phyloP scores from a whole-genome alignment of 495 filamentous ascomycete genomes.

The Penicillium alfredii region DNA sequence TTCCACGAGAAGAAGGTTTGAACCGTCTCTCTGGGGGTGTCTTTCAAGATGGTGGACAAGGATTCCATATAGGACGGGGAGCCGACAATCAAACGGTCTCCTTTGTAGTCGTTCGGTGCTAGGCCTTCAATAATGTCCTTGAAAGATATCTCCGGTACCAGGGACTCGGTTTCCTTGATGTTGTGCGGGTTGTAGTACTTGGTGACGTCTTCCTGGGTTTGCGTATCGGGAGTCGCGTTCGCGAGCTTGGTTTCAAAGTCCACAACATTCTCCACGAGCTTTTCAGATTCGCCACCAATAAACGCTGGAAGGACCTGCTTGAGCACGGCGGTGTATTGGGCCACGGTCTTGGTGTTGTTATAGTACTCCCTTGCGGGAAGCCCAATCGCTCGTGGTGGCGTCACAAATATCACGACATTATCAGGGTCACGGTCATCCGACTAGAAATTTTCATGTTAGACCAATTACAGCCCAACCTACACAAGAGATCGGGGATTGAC shows the following conservation, averaged over 20 bases:
- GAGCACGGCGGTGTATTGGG: slow-evolving; percentile 47
- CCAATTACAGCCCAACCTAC: no score
- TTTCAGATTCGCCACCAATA: slow-evolving; percentile 17
- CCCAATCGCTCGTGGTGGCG: slow-evolving; percentile 47
- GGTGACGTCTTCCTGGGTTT: slow-evolving; percentile 53
- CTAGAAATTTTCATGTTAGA: slow-evolving; percentile 24
- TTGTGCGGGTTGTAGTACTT: slow-evolving; percentile 54
- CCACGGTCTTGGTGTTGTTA: slow-evolving; percentile 48
- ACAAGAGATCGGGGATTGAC: slow-evolving; percentile 17
- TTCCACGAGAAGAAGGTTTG: slow-evolving; percentile 58
- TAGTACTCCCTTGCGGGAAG: slow-evolving; percentile 63
- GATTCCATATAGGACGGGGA: slow-evolving; percentile 52
- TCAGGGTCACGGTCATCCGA: slow-evolving; percentile 61
- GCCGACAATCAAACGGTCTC: slow-evolving; percentile 50
- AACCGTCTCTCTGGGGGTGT: slow-evolving; percentile 42
- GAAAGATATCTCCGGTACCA: slow-evolving; percentile 52
- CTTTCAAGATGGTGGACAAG: slow-evolving; percentile 42
- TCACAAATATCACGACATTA: slow-evolving; percentile 51
- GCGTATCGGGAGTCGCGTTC: slow-evolving; percentile 50
- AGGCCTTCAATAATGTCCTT: slow-evolving; percentile 47
- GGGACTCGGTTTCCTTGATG: slow-evolving; percentile 44
- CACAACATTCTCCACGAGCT: slow-evolving; percentile 44
- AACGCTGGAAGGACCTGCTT: slow-evolving; percentile 36
- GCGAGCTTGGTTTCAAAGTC: slow-evolving; percentile 58
- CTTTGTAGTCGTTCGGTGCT: slow-evolving; percentile 44